Base-by-base conservation (phyloP, 768 basidiomycete genomes). In the Termitomyces sp. region DNA sequence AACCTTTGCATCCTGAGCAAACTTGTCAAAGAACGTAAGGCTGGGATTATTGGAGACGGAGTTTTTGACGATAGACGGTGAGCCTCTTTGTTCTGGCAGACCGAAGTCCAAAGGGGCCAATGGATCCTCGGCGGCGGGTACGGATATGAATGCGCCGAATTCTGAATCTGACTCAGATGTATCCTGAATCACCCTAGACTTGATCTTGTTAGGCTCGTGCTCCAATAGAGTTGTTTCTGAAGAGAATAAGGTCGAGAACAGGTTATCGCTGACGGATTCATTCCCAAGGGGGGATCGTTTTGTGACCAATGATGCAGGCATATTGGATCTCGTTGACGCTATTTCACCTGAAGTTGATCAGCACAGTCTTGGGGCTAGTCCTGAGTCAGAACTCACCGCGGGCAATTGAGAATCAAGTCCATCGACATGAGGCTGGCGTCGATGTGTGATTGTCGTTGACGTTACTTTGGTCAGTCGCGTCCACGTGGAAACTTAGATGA, bases 1-100 rank as follows among this genome's bases (percentile, higher is more conserved):
- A 0, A 72, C 71, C 64, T 78, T 85, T 12, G 88, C 86, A 34
- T 77, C 78, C 49, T 81, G 74, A 3, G 79, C 79, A 56, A 90
- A 87, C 46, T 75, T 73, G 56, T 83, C 84, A 65, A 89, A 87
- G 68, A 88, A 89, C 34, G 67, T 71, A 30, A 80, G 68, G 33
- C 74, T 81, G 10, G 72, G 51, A 47, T 72, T 72, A 14, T 13
- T 27, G 2, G 33, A 16, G 16, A 20, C 13, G 3, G 22, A 7
- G 2, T 4, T 32, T 9, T 20, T 32, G 27, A 49, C 32, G 8
- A 24, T 18, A 36, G 14, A 18, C 14, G 34, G 12, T 12, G 24
- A 12, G 12, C 32, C 18, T 10, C 30, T 22, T 32, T 32, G 56
- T n/a, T 20, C 40, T 18, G 43, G 22, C 22, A 32, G 33, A 27